A percentile compares a stretch with the other conserved stretches of the same genome.
phyloP scores from a whole-genome alignment of 495 filamentous ascomycete genomes.

The Aspergillus egyptiacus region DNA sequence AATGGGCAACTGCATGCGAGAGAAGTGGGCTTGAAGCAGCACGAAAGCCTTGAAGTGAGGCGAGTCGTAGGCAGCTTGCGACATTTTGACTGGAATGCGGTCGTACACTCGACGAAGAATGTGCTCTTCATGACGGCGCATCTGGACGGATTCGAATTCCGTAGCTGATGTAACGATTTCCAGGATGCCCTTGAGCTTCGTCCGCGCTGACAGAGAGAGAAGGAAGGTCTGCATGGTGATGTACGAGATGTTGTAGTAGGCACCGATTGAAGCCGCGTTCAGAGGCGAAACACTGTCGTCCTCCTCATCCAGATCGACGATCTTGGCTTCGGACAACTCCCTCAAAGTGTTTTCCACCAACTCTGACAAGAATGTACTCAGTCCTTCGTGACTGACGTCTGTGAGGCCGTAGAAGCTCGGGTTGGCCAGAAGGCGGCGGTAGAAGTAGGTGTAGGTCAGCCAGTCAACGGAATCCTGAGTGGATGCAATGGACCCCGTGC shows the following conservation, averaged over 20 bases:
- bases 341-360: conserved; percentile 89
- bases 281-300: conserved; percentile 85
- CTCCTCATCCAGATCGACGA: conserved; percentile 94
- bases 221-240: conserved; percentile 99
- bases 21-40: conserved; percentile 94
- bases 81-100: conserved; percentile 90
- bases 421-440: conserved; percentile 92
- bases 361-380: conserved; percentile 92
- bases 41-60: conserved; percentile 98
- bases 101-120: conserved; percentile 91
- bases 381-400: conserved; percentile 83
- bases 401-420: conserved; percentile 92
- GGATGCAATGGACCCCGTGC: conserved; percentile 85
- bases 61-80: conserved; percentile 75
- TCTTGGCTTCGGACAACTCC: conserved; percentile 87
- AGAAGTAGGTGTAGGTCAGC: conserved; percentile 98
- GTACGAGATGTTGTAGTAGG: conserved; percentile 99
- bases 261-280: conserved; percentile 95
- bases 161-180: conserved; percentile 97
- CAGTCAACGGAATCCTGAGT: conserved; percentile 98
- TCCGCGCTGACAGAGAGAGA: conserved; percentile 82
- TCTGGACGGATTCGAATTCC: conserved; percentile 93
- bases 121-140: conserved; percentile 85
- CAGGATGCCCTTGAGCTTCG: conserved; percentile 90
- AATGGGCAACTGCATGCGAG: conserved; percentile 87